Evolutionary conservation across 139 green algal genomes (phyloP), one percentile per base, ranked within the genome.

Genomic region (Desmodesmus armatus): DNA sequence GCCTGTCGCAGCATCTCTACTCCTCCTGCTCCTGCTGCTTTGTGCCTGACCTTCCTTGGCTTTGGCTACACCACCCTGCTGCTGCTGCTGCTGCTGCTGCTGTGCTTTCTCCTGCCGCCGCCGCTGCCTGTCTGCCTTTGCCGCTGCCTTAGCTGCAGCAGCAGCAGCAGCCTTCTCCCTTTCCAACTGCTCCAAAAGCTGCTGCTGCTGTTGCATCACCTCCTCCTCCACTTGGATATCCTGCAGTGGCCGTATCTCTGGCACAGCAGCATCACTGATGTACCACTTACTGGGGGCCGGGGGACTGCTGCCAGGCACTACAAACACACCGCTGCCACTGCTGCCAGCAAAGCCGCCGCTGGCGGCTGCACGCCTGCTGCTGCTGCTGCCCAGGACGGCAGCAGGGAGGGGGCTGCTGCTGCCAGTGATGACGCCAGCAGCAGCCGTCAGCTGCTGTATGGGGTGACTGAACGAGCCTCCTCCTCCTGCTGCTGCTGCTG

Each of bases 201-300:
- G 33, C 47, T 33, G 25, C 80, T 69, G 49, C 35, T 79, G 33
- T 3, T 55, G 67, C 43, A 70, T 71, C 47, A 70, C 47, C 41
- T 51, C 41, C 67, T 86, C 67, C 35, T 79, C 80, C 11, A 13
- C 47, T 49, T 70, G 51, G 1, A 67, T 82, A n/a, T n/a, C n/a
- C n/a, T n/a, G n/a, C n/a, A n/a, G n/a, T n/a, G 35, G 29, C 25
- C 49, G 67, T 53, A 75, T 75, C 35, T 78, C 80, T n/a, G 49
- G 47, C 35, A 86, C 49, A 4, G 67, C 60, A 35, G 35, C 25
- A 23, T 86, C 49, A 9, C 35, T 67, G 49, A 86, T 71, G 51
- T 80, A 86, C 80, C 80, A 86, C 49, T 84, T 84, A 41, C 39
- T 84, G 41, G n/a, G 27, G 11, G 78, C 78, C 33, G 78, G 78